phyloP scores from a whole-genome alignment of 2,329 filamentous ascomycete genomes.

The Metarhizium humberi region DNA sequence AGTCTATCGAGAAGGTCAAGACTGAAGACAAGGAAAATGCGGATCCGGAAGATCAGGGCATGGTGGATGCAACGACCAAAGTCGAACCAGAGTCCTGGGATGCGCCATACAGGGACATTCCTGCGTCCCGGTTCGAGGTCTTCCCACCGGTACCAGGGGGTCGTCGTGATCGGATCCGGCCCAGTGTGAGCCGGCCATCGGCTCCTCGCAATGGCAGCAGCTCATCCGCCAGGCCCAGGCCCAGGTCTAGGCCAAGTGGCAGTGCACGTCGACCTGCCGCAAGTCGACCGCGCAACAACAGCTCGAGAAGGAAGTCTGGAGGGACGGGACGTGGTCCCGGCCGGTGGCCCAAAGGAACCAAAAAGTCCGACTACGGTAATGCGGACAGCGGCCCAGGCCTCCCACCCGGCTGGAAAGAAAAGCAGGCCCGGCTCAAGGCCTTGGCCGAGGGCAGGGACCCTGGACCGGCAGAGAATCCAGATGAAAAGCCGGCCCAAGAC shows the following conservation, averaged over 20 bases:
- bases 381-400: constrained; percentile 56
- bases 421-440: constrained; percentile 11
- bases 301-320: constrained; percentile 44
- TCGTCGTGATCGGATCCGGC: constrained; percentile 39
- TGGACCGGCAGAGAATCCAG: constrained; percentile 8
- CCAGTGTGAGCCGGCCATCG: constrained; percentile 28
- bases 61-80: constrained; percentile 14
- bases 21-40: constrained; percentile 24
- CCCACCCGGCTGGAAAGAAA: constrained; percentile 45
- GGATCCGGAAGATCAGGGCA: constrained; percentile 14
- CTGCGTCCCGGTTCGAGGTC: constrained; percentile 64
- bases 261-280: constrained; percentile 21
- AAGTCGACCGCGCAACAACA: constrained; percentile 31
- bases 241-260: constrained; percentile 26
- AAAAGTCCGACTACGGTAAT: constrained; percentile 59
- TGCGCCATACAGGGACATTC: constrained; percentile 46
- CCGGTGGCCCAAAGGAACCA: constrained; percentile 58
- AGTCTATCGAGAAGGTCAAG: constrained; percentile 20
- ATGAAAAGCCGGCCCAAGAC: constrained; percentile 20
- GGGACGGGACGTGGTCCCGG: constrained; percentile 57
- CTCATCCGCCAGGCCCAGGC: constrained; percentile 27
- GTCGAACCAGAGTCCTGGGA: constrained; percentile 31
- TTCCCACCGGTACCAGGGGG: constrained; percentile 55
- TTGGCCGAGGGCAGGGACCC: constrained; percentile 10
- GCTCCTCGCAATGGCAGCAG: constrained; percentile 25